Evolutionary conservation across 495 filamentous ascomycete genomes (phyloP).

Genomic region (Ascodesmis nigricans): DNA sequence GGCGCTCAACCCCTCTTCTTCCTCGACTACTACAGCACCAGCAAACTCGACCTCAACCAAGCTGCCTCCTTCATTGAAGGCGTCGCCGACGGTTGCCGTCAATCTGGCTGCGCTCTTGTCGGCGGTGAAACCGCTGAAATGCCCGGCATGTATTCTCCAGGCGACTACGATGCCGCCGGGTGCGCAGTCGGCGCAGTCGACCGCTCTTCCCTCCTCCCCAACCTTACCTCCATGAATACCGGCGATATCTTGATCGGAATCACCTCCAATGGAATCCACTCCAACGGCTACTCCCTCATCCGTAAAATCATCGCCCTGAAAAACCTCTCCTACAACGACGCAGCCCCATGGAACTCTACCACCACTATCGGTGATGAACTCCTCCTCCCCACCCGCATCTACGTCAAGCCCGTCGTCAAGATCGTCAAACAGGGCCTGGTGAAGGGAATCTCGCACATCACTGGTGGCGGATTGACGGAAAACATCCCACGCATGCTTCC

Average conservation of each 20-base stretch:
- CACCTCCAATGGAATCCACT: constrained; percentile 64
- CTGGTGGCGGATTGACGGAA: constrained; percentile 74
- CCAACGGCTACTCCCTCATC: constrained; percentile 87
- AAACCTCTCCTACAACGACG: constrained; percentile 42
- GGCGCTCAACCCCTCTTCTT: constrained; percentile 86
- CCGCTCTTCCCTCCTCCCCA: constrained; percentile 46
- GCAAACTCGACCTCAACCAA: constrained; percentile 52
- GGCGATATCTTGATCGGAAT: constrained; percentile 76
- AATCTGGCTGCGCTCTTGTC: constrained; percentile 68
- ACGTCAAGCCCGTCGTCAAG: constrained; percentile 49
- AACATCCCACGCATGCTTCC: constrained; percentile 91
- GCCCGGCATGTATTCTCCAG: constrained; percentile 67
- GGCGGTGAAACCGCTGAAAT: constrained; percentile 96
- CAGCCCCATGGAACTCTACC: constrained; percentile 46
- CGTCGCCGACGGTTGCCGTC: constrained; percentile 60
- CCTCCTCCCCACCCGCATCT: constrained; percentile 59
- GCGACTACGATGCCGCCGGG: constrained; percentile 79
- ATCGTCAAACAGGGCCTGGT: constrained; percentile 36
- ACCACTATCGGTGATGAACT: constrained; percentile 47
- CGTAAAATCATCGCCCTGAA: constrained; percentile 59
- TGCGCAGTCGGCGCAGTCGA: constrained; percentile 64
- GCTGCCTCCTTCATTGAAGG: constrained; percentile 68
- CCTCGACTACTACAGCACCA: constrained; percentile 88
- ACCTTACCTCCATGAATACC: constrained; percentile 47
- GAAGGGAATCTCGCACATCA: constrained; percentile 90